Percentiles rank a stretch among this genome's conserved stretches.
Evolutionary conservation across 495 filamentous ascomycete genomes (phyloP).

Genomic region (Trichocladium uniseriatum): DNA sequence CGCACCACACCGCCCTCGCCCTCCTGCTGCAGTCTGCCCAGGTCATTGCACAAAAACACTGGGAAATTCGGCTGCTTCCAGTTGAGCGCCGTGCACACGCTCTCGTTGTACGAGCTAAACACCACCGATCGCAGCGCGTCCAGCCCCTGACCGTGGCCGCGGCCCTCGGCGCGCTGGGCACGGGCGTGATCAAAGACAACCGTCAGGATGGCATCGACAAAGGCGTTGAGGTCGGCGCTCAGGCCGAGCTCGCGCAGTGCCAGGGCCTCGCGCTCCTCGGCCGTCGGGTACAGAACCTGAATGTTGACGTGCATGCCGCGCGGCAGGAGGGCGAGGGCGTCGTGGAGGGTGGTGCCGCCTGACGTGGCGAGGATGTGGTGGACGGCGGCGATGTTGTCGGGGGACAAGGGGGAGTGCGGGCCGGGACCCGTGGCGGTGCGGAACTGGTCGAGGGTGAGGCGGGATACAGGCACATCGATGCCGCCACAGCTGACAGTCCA

Average conservation of each 20-base stretch:
- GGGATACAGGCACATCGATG: constrained; percentile 70
- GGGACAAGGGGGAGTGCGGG: constrained; percentile 33
- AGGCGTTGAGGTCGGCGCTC: constrained; percentile 74
- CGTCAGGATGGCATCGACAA: constrained; percentile 70
- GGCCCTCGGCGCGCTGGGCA: constrained; percentile 51
- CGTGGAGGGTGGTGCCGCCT: constrained; percentile 63
- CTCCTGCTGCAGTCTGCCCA: constrained; percentile 48
- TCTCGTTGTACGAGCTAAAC: constrained; percentile 82
- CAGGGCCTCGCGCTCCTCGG: constrained; percentile 51
- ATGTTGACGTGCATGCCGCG: constrained; percentile 74
- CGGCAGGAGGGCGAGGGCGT: constrained; percentile 66
- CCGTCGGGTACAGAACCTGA: constrained; percentile 73
- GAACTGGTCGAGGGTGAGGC: constrained; percentile 68
- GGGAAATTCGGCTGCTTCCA: constrained; percentile 99
- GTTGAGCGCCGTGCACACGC: constrained; percentile 84
- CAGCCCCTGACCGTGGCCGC: constrained; percentile 25
- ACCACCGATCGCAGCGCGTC: constrained; percentile 74
- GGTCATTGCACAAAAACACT: constrained; percentile 87
- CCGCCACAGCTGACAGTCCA: constrained; percentile 72
- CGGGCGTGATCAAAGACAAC: constrained; percentile 90
- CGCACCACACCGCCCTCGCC: constrained; percentile 48
- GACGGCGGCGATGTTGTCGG: constrained; percentile 52
- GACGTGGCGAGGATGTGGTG: constrained; percentile 56
- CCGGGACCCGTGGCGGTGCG: constrained; percentile 50
- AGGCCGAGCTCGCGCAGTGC: constrained; percentile 51